Base-by-base conservation (phyloP, 225 moss, liverwort and hornwort genomes). In the Climacium dendroides region DNA sequence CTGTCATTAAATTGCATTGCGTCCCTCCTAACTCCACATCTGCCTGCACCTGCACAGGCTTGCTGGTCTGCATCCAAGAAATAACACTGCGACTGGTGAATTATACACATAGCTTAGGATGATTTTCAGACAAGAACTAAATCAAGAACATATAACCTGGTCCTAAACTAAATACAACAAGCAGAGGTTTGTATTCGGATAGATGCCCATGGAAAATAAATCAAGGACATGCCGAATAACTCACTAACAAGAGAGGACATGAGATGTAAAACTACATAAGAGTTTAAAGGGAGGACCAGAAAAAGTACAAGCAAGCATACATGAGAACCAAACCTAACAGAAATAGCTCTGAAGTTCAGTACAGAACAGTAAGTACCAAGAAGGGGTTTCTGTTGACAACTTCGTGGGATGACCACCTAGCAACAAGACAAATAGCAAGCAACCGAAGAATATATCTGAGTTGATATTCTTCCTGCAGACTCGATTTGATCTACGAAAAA, bases 11-110 rank as follows among this genome's bases (percentile, higher is more conserved):
- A 91, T 95, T 95, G 94, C 94, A 97, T 71, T 95, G 95, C 26
- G 95, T 94, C 83, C 96, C 98, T 87, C 93, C 95, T 82, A 98
- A 89, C 79, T 93, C 95, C 81, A 94, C 93, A 83, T 95, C 92
- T 81, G 97, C 91, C 90, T 97, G 94, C 79, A 96, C 91, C 87
- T 95, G 96, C 90, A 94, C 92, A 84, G 92, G 92, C 79, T 83
- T 91, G 85, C 89, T 92, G 35, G 85, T 83, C 93, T 91, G 89
- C 88, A 89, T 80, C 89, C 89, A 87, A 77, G 76, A 73, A 50
- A 88, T 64, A 80, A 71, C 50, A 80, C 54, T 62, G 75, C 13
- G 32, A 85, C 65, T 74, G 78, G 85, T 82, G 70, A 58, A 81
- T 70, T 81, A 88, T 45, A 79, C 48, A 75, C 57, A 84, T 81